A percentile compares a stretch with the other conserved stretches of the same genome.
Conservation (phyloP, 352 stramenopile genomes). For the Lagenidium giganteum region DNA sequence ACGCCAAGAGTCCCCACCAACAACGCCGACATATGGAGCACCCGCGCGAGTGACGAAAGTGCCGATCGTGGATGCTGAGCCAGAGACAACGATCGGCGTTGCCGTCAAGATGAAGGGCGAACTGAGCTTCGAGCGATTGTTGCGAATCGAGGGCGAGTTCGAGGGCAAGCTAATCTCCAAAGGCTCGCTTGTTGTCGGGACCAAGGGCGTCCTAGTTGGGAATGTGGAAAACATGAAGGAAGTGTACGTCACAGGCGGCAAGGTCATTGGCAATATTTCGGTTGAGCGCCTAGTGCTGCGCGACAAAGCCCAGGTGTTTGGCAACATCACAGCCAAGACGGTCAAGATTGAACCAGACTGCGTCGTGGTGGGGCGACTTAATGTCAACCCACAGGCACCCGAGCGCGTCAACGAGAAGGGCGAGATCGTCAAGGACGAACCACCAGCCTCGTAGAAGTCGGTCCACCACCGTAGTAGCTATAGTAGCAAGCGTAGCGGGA, state of each 20-base stretch:
- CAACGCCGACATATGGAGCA: conserved; percentile 60
- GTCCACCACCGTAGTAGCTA: too few species aligned
- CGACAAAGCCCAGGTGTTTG: conserved; percentile 84
- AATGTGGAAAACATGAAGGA: conserved; percentile 87
- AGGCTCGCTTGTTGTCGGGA: conserved; percentile 83
- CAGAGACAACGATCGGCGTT: conserved; percentile 77
- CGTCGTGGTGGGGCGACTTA: conserved; percentile 76
- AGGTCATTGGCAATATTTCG: conserved; percentile 82
- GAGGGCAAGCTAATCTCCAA: conserved; percentile 86
- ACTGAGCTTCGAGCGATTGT: conserved; percentile 84
- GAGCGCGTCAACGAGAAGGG: conserved; percentile 81
- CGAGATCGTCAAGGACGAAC: conserved; percentile 62
- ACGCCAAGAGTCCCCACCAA: conserved; percentile 49
- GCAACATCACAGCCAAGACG: conserved; percentile 87
- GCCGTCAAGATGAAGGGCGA: conserved; percentile 88
- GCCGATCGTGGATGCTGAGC: conserved; percentile 68
- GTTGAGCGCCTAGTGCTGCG: conserved; percentile 83
- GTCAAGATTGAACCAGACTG: conserved; percentile 88
- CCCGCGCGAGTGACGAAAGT: conserved; percentile 39
- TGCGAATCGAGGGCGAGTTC: conserved; percentile 89
- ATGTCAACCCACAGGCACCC: conserved; percentile 85
- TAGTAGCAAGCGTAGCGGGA: neutral
- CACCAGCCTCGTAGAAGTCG: conserved; percentile 8
- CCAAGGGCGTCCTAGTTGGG: conserved; percentile 71
- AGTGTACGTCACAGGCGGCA: conserved; percentile 81